phyloP scores from a whole-genome alignment of 257 asterid species.

The Coffea canephora region DNA sequence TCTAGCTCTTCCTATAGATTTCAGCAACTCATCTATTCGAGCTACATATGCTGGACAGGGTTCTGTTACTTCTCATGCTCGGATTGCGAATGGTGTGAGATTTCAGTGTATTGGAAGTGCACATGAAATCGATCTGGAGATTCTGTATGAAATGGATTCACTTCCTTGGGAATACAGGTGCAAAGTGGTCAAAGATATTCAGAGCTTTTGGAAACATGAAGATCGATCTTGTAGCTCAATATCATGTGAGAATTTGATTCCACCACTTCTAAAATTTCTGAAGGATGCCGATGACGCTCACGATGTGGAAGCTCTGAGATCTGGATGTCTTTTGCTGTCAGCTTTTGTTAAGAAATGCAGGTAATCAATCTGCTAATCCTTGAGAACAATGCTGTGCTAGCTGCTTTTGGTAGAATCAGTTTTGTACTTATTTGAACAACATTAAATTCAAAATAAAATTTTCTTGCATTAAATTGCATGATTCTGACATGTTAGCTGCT shows the following conservation, averaged over 20 bases:
- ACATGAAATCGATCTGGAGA: conserved; percentile 32
- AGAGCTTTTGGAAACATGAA: conserved; percentile 31
- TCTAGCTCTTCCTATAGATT: conserved; percentile 57
- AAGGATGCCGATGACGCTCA: conserved; percentile 48
- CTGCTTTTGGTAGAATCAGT: background rate
- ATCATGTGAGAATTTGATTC: conserved; percentile 33
- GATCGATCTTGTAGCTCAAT: conserved; percentile 32
- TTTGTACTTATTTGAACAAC: background rate
- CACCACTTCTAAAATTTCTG: conserved; percentile 47
- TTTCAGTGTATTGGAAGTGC: conserved; percentile 13
- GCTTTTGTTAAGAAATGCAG: conserved; percentile 61
- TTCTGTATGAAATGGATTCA: conserved; percentile 38
- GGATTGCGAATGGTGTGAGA: conserved; percentile 18
- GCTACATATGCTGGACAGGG: conserved; percentile 31
- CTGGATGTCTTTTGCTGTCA: conserved; percentile 59
- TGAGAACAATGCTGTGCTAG: background rate
- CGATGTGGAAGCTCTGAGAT: conserved; percentile 61
- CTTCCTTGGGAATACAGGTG: conserved; percentile 73
- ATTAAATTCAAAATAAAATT: background rate
- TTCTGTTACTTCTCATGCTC: conserved; percentile 31
- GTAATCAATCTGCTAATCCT: conserved; percentile 43
- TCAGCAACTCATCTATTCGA: conserved; percentile 50
- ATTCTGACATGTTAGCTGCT: background rate
- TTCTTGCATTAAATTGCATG: background rate
- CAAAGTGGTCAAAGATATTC: conserved; percentile 46